phyloP scores from a whole-genome alignment of 805 yeast species.

The Candida andamanensis region DNA sequence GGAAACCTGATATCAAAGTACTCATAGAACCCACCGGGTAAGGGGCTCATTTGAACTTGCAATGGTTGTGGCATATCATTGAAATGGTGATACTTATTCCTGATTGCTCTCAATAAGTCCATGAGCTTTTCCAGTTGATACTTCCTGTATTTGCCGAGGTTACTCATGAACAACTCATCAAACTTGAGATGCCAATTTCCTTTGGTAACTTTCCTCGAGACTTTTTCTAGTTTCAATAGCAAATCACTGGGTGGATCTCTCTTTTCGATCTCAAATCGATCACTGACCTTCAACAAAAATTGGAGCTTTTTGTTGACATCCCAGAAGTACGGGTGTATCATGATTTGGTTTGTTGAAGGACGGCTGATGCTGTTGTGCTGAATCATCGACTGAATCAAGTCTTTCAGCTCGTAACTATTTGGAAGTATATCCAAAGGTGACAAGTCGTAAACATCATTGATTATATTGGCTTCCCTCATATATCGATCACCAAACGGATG shows the following conservation, averaged over 20 bases:
- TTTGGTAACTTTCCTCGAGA: slow-evolving; percentile 44
- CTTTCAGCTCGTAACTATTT: slow-evolving; percentile 60
- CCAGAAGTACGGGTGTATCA: slow-evolving; percentile 93
- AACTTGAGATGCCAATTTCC: slow-evolving; percentile 76
- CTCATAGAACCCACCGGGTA: slow-evolving; percentile 78
- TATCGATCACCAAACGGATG: slow-evolving; percentile 97
- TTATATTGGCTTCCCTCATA: slow-evolving; percentile 82
- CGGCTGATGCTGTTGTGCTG: slow-evolving; percentile 58
- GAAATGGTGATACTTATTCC: slow-evolving; percentile 93
- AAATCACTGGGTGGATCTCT: slow-evolving; percentile 73
- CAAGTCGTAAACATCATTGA: slow-evolving; percentile 56
- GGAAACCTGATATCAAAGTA: slow-evolving; percentile 80
- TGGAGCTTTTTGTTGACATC: slow-evolving; percentile 64
- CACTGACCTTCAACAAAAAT: slow-evolving; percentile 82
- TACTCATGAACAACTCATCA: slow-evolving; percentile 69
- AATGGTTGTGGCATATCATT: slow-evolving; percentile 78
- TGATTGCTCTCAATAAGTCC: slow-evolving; percentile 82
- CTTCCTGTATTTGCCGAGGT: slow-evolving; percentile 86
- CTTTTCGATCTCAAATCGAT: slow-evolving; percentile 79
- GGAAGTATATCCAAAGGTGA: slow-evolving; percentile 37
- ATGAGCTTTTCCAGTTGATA: slow-evolving; percentile 72
- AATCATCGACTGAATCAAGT: slow-evolving; percentile 73
- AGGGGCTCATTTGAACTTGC: slow-evolving; percentile 61
- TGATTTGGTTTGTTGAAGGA: slow-evolving; percentile 62
- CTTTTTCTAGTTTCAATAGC: slow-evolving; percentile 49